phyloP scores from a whole-genome alignment of 2,329 filamentous ascomycete species.

The Pseudocercospora vitis region DNA sequence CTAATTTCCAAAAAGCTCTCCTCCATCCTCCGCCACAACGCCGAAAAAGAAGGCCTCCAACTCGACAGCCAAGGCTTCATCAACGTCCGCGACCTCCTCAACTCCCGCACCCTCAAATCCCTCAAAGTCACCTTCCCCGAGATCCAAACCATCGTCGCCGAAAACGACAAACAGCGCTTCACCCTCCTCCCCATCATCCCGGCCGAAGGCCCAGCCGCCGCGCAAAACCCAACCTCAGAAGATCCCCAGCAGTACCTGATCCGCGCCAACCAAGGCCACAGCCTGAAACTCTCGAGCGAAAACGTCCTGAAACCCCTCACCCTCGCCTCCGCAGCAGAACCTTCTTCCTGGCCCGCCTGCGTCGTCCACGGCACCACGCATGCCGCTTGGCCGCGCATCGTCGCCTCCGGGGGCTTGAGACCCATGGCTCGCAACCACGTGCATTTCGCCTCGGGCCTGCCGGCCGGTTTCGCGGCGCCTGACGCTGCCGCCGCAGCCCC shows the following conservation, averaged over 20 bases:
- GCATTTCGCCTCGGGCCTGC: slow-evolving; percentile 78
- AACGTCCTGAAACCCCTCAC: slow-evolving; percentile 69
- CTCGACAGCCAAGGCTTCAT: slow-evolving; percentile 62
- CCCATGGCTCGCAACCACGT: slow-evolving; percentile 85
- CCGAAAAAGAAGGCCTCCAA: slow-evolving; percentile 59
- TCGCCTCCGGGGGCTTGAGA: slow-evolving; percentile 72
- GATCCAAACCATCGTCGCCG: slow-evolving; percentile 65
- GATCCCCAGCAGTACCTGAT: slow-evolving; percentile 75
- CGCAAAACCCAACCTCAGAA: no score
- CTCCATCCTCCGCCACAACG: slow-evolving; percentile 62
- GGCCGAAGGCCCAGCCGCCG: slow-evolving; percentile 12
- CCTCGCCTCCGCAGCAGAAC: no score
- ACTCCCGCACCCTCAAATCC: slow-evolving; percentile 61
- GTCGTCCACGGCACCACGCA: slow-evolving; percentile 94
- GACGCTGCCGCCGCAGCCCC: slow-evolving; percentile 54
- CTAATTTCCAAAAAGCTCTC: slow-evolving; percentile 39
- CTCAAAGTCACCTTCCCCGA: slow-evolving; percentile 75
- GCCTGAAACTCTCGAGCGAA: slow-evolving; percentile 71
- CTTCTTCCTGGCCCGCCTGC: no score
- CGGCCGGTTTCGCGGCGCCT: slow-evolving; percentile 48
- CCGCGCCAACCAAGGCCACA: slow-evolving; percentile 94
- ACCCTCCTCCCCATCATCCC: slow-evolving; percentile 61
- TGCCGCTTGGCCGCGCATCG: slow-evolving; percentile 72
- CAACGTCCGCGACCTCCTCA: slow-evolving; percentile 59
- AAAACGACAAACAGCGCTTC: slow-evolving; percentile 90